Percentiles rank a stretch among this genome's conserved stretches.
phyloP scores from a whole-genome alignment of 441 rosid species.

The Corymbia calophylla region DNA sequence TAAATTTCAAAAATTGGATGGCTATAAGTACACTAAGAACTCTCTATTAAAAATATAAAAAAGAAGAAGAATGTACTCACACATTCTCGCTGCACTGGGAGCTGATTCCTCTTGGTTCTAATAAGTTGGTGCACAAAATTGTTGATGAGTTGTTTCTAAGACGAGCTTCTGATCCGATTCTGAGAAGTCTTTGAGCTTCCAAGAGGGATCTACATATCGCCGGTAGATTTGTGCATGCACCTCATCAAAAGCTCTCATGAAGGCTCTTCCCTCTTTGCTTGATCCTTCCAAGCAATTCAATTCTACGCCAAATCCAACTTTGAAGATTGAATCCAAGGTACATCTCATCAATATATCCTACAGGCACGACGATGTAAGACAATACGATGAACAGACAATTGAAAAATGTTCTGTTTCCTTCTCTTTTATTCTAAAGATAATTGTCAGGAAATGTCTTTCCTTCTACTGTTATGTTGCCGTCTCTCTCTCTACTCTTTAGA shows the following conservation, averaged over 20 bases:
- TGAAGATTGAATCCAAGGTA: constrained; percentile 63
- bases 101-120: constrained; percentile 29
- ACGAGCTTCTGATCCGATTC: constrained; percentile 48
- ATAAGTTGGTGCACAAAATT: constrained; percentile 42
- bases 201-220: constrained; percentile 54
- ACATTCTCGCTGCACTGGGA: neutral
- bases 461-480: neutral
- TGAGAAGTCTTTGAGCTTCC: constrained; percentile 62
- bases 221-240: constrained; percentile 32
- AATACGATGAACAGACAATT: neutral
- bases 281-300: constrained; percentile 53
- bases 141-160: constrained; percentile 38
- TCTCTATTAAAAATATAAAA: too few species aligned
- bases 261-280: constrained; percentile 32
- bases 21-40: neutral
- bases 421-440: neutral
- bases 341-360: constrained; percentile 61
- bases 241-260: constrained; percentile 77
- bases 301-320: constrained; percentile 82
- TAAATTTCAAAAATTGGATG: neutral
- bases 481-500: neutral
- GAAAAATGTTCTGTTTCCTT: neutral
- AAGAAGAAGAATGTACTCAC: constrained; percentile 6
- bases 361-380: neutral
- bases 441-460: neutral